These are phyloP conservation scores for Rhizoclosmatium globosum DNA, from an alignment of 192 early-diverging fungal species.

Conservation along the genomic window DNA sequence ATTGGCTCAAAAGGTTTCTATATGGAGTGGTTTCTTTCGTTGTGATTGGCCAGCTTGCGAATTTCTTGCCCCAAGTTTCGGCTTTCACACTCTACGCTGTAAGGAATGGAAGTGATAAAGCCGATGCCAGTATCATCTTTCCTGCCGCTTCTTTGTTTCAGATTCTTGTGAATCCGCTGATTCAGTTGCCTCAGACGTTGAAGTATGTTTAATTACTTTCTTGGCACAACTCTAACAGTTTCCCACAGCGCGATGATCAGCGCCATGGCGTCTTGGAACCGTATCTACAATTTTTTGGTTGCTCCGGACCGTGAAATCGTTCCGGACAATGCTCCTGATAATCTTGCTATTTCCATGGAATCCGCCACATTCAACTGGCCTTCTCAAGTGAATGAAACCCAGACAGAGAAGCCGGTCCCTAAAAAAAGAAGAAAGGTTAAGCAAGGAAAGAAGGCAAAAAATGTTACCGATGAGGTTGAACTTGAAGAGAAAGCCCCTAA, in stretches of 20 bases:
- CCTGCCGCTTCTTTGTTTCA: conserved; percentile 47
- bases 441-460: conserved; percentile 1
- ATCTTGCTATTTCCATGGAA: conserved; percentile 23
- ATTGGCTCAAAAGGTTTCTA: conserved; percentile 21
- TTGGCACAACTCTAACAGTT: background rate
- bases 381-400: no score
- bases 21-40: conserved; percentile 36
- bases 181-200: conserved; percentile 34
- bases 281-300: conserved; percentile 36
- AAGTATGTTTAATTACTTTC: conserved; percentile 5
- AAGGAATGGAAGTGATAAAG: background rate
- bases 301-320: conserved; percentile 21
- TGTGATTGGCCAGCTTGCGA: conserved; percentile 39
- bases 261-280: conserved; percentile 22
- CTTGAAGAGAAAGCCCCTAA: background rate
- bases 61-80: conserved; percentile 16
- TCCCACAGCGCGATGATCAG: conserved; percentile 5
- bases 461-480: background rate
- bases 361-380: conserved; percentile 24
- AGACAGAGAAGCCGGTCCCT: no score
- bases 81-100: conserved; percentile 38
- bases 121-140: conserved; percentile 40
- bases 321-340: background rate
- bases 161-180: conserved; percentile 41
- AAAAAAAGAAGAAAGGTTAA: no score